Conservation (phyloP, 805 yeast species). For the Zygoascus ofunaensis region DNA sequence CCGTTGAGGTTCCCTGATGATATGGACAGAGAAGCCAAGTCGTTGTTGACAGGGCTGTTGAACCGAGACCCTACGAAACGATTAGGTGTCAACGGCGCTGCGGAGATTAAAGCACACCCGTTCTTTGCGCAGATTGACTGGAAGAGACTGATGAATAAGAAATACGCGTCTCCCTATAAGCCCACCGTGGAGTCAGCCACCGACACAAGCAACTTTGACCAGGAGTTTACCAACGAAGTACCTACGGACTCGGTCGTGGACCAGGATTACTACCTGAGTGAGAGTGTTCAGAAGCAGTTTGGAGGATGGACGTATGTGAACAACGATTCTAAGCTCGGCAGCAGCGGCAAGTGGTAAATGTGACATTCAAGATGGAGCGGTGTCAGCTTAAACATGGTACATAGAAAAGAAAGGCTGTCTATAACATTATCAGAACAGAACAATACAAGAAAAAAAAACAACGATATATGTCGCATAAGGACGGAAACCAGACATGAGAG, state of each 20-base stretch:
- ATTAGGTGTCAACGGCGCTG: slow-evolving; percentile 70
- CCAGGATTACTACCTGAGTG: slow-evolving; percentile 65
- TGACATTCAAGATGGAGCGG: too few relatives aligned
- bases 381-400: too few relatives aligned
- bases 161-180: slow-evolving; percentile 90
- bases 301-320: slow-evolving; percentile 92
- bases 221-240: slow-evolving; percentile 75
- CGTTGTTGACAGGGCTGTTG: slow-evolving; percentile 61
- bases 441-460: too few relatives aligned
- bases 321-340: slow-evolving; percentile 23
- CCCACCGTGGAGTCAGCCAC: slow-evolving; percentile 79
- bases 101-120: slow-evolving; percentile 72
- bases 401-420: too few relatives aligned
- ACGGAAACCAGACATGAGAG: too few relatives aligned
- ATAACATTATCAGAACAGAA: too few relatives aligned
- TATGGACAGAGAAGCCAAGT: slow-evolving; percentile 79
- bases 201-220: slow-evolving; percentile 90
- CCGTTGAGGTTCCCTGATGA: slow-evolving; percentile 83
- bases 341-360: slow-evolving; percentile 26
- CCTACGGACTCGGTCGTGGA: slow-evolving; percentile 95
- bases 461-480: too few relatives aligned
- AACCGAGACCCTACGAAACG: slow-evolving; percentile 80
- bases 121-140: slow-evolving; percentile 88
- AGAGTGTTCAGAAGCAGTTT: slow-evolving; percentile 93
- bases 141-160: slow-evolving; percentile 71